Base-by-base conservation (phyloP, 1,139 yeast species). In the Arxiozyma telluris region DNA sequence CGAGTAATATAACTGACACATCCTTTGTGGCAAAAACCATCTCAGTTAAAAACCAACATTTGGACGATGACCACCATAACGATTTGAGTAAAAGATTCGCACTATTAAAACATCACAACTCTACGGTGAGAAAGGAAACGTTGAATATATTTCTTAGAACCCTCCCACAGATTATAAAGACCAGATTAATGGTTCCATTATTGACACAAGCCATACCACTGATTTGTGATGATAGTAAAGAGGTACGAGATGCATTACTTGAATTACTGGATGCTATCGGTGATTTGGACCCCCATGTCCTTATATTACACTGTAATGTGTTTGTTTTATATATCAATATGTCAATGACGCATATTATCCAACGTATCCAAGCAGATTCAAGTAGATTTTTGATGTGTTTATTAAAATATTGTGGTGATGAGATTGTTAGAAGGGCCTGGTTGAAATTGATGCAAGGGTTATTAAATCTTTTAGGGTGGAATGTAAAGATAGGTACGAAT, bases 331-430 rank as follows among this genome's bases (percentile, higher is more conserved):
- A 87, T 66, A 76, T 91, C n/a, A 87, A 87, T 63, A 84, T 94
- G 53, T 95, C 96, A 17, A 93, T 93, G 98, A 87, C 98, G 20
- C 97, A 93, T 66, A 85, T 93, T 48, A 79, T 78, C 43, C 84
- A 91, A 0, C 82, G 81, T 9, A 81, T 90, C 44, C 78, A 95
- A 50, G 79, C 80, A 52, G 86, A 84, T 59, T 81, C 94, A 4
- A 80, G 93, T 0, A 77, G 76, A 55, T 84, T 83, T 60, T 71
- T 90, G 41, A 73, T 74, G 41, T 73, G 83, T 4, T 65, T 88
- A 52, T 67, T 88, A 22, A 75, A 75, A 44, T 57, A 59, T 62
- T 75, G 72, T 54, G 77, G 75, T 22, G 76, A 74, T 34, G 71
- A 82, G 1, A 68, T 84, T n/a, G 78, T 82, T 2, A 74, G 80